Percentiles rank a stretch among this genome's conserved stretches.
Evolutionary conservation across 148 eudicot genomes (phyloP).

Genomic region (Simmondsia chinensis): DNA sequence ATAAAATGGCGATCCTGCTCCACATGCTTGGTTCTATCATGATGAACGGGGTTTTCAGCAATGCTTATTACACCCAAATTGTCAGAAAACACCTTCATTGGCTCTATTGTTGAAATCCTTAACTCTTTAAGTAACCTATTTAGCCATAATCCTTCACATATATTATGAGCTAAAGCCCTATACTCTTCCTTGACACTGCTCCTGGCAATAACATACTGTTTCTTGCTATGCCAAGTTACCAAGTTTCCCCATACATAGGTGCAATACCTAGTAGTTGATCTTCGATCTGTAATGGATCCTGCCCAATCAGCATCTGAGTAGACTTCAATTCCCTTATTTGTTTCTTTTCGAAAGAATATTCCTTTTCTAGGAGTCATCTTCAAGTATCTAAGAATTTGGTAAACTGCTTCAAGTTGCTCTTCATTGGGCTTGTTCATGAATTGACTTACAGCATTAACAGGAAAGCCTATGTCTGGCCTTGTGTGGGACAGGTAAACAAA

Average conservation of each 20-base stretch:
- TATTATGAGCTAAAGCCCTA: not conserved
- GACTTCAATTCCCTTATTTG: not conserved
- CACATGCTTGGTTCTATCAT: not conserved
- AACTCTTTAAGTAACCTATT: not conserved
- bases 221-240: conserved; percentile 5
- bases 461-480: not conserved
- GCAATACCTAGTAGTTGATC: too few species aligned
- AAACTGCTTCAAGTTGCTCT: not conserved
- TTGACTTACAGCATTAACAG: not conserved
- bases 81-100: conserved; percentile 3
- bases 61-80: not conserved
- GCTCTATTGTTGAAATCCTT: not conserved
- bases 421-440: too few species aligned
- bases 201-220: not conserved
- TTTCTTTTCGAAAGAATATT: not conserved
- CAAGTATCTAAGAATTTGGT: not conserved
- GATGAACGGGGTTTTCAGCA: not conserved
- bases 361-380: not conserved
- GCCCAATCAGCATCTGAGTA: not conserved
- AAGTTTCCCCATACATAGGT: too few species aligned
- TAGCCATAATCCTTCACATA: conserved; percentile 3
- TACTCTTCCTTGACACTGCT: conserved; percentile 1
- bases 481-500: not conserved
- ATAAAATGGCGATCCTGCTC: conserved; percentile 3
- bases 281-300: too few species aligned